Percentiles rank a stretch among this genome's conserved stretches.
Evolutionary conservation across 768 basidiomycete species (phyloP).

Genomic region (Agaricus subrufescens): DNA sequence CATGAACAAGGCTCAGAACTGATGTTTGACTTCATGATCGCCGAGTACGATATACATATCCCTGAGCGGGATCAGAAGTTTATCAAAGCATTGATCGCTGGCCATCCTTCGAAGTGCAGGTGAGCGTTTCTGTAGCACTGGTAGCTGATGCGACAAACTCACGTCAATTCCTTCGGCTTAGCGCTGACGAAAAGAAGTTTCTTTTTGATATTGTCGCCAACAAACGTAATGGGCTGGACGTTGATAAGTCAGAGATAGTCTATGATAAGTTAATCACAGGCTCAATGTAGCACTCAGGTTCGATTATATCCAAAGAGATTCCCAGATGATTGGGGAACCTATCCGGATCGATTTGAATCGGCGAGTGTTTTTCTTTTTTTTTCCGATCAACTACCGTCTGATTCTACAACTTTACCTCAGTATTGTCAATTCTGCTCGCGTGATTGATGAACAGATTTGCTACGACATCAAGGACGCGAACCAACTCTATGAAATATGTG

Average conservation of each 20-base stretch:
- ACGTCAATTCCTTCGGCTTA: not conserved
- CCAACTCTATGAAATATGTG: constrained; percentile 68
- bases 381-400: not conserved
- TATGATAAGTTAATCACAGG: not conserved
- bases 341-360: constrained; percentile 44
- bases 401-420: constrained; percentile 27
- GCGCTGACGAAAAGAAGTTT: constrained; percentile 57
- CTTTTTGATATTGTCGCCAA: constrained; percentile 86
- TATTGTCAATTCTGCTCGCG: constrained; percentile 69
- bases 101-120: constrained; percentile 49
- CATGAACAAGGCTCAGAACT: constrained; percentile 80
- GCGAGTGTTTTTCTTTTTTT: constrained; percentile 25
- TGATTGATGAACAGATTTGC: constrained; percentile 70
- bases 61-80: constrained; percentile 45
- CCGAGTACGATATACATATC: constrained; percentile 49
- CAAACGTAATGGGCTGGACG: constrained; percentile 76
- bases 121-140: constrained; percentile 24
- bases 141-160: no score
- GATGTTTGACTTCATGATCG: constrained; percentile 73
- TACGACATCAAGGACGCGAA: constrained; percentile 82
- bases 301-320: constrained; percentile 79
- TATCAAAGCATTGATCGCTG: constrained; percentile 77
- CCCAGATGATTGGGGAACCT: constrained; percentile 63
- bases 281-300: constrained; percentile 38
- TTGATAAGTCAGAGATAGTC: constrained; percentile 61